Base-by-base conservation (phyloP, 139 green algal genomes). In the Micromonas pusilla region DNA sequence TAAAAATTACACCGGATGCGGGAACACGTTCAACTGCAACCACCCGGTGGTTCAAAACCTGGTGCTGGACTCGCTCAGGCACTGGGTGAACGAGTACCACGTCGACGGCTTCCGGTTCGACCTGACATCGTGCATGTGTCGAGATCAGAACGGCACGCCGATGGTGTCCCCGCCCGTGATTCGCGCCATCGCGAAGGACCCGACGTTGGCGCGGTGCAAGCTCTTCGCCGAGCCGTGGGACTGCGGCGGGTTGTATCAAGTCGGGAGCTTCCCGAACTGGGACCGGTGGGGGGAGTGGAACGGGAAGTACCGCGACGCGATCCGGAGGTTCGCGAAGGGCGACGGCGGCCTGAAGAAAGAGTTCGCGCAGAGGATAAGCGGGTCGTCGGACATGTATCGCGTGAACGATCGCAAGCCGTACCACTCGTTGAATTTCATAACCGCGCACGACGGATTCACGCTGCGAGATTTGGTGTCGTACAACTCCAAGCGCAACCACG, bases 1-100 rank as follows among this genome's bases (percentile, higher is more conserved):
- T 85, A 95, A 96, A 84, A 99, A 99, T 87, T 98, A 97, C 88
- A 86, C 83, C 20, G 95, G 95, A 76, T 99, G 95, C 83, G 95
- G 96, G 79, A 99, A 99, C 89, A 98, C 94, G 30, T 74, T 99
- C 83, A 99, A 99, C 87, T 97, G 90, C 90, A 99, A 99, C 91
- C 90, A 98, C 79, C 95, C 95, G 1, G 85, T 91, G 1, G 92
- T 92, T 54, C 84, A 85, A 52, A 77, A 91, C 68, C 93, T 98
- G 80, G 96, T 99, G 60, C 66, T 97, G 36, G 93, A 97, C 87
- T 95, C 89, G 86, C 87, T 99, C 39, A 82, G 88, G 3, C 93
- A 95, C 85, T 99, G 95, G 96, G 68, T 76, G 64, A 3, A 70
- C 25, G 91, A 96, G 85, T 93, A 91, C 79, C 92, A 96, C 77